These are phyloP conservation scores for Nakazawaea sp. DNA, from an alignment of 805 yeast genomes.

Conservation along the genomic window DNA sequence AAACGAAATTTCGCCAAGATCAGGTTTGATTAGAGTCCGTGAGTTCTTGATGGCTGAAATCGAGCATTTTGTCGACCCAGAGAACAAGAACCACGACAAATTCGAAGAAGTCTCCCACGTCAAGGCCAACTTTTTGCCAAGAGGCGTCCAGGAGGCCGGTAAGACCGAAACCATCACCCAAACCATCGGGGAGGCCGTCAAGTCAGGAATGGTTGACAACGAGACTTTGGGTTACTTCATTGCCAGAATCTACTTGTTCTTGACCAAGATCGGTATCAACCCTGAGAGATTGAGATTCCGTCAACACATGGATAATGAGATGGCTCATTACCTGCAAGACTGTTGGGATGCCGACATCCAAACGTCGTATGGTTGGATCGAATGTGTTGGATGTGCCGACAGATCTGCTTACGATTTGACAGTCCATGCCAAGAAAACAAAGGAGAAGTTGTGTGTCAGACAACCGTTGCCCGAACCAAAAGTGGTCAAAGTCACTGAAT, in stretches of 20 bases:
- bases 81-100: constrained; percentile 73
- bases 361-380: constrained; percentile 98
- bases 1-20: constrained; percentile 97
- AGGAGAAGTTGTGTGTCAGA: constrained; percentile 92
- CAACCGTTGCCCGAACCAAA: constrained; percentile 81
- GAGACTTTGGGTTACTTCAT: constrained; percentile 96
- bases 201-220: constrained; percentile 84
- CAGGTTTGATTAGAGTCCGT: constrained; percentile 95
- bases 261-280: constrained; percentile 87
- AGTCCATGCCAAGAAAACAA: constrained; percentile 92
- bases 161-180: constrained; percentile 56
- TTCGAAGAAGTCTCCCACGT: constrained; percentile 72
- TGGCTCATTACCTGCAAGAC: constrained; percentile 99
- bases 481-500: constrained; percentile 76
- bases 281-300: constrained; percentile 82
- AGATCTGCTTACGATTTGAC: constrained; percentile 96
- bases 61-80: constrained; percentile 96
- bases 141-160: constrained; percentile 83
- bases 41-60: constrained; percentile 99
- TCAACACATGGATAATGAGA: constrained; percentile 97
- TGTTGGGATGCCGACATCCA: constrained; percentile 99
- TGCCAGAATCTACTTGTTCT: constrained; percentile 85
- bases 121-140: constrained; percentile 74
- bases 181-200: constrained; percentile 88
- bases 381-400: constrained; percentile 99